Conservation (phyloP, 2,329 filamentous ascomycete species). For the Alternaria dauci region DNA sequence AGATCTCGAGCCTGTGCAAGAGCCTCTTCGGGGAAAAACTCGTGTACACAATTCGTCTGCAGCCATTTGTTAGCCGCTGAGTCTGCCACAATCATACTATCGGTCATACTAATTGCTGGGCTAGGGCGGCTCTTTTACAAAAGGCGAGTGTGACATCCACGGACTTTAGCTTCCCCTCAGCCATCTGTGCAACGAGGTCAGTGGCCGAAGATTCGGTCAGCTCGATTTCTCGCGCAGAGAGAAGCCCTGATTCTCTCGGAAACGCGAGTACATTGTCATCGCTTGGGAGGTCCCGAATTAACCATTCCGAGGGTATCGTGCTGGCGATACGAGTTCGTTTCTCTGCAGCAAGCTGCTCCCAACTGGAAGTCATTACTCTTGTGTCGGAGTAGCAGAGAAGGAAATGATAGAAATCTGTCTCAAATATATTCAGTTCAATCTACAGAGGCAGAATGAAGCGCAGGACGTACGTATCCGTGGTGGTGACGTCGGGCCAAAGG, state of each 20-base stretch:
- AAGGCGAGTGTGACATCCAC: constrained; percentile 60
- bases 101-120: constrained; percentile 63
- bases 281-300: constrained; percentile 14
- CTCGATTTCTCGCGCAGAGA: constrained; percentile 32
- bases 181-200: constrained; percentile 27
- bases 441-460: not conserved
- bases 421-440: not conserved
- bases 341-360: constrained; percentile 29
- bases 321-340: constrained; percentile 28
- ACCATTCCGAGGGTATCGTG: constrained; percentile 39
- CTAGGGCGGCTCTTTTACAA: constrained; percentile 59
- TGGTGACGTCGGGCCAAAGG: not conserved
- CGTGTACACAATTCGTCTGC: constrained; percentile 43
- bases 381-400: not conserved
- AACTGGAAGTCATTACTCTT: constrained; percentile 11
- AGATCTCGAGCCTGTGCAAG: constrained; percentile 49
- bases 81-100: no score
- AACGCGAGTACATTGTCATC: constrained; percentile 23
- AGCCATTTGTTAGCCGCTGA: not conserved
- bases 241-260: constrained; percentile 29
- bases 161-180: constrained; percentile 23
- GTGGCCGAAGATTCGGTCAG: constrained; percentile 38
- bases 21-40: constrained; percentile 54
- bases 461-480: not conserved
- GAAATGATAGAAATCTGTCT: not conserved